Evolutionary conservation across 177 flowering plant species (phyloP).

Genomic region (Vitis hybrid): DNA sequence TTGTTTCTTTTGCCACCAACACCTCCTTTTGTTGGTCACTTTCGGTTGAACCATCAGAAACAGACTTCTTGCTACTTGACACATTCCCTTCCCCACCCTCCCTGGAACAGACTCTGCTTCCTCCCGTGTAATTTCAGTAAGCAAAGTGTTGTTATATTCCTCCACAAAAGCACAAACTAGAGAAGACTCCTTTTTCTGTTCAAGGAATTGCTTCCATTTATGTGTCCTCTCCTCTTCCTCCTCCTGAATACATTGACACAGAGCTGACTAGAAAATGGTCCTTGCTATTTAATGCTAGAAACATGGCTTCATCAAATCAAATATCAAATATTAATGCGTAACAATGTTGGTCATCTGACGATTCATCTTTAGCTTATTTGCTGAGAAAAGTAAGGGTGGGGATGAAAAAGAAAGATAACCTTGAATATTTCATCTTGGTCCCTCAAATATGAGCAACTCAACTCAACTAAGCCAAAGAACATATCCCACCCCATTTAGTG

Average conservation of each 20-base stretch:
- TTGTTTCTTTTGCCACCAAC: constrained; percentile 21
- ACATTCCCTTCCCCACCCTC: constrained; percentile 35
- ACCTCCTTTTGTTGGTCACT: constrained; percentile 17
- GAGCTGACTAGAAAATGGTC: too few relatives aligned
- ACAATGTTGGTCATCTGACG: too few relatives aligned
- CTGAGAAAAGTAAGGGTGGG: too few relatives aligned
- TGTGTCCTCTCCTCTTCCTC: constrained; percentile 86
- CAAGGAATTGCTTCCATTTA: constrained; percentile 75
- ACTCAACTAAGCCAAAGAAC: too few relatives aligned
- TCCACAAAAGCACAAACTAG: constrained; percentile 32
- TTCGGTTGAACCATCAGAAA: constrained; percentile 27
- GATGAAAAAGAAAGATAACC: too few relatives aligned
- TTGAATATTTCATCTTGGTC: too few relatives aligned
- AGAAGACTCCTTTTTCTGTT: constrained; percentile 48
- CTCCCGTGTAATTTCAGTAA: constrained; percentile 19
- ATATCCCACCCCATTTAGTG: neutral
- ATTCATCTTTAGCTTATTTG: too few relatives aligned
- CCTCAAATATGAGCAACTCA: too few relatives aligned
- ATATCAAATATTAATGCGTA: too few relatives aligned
- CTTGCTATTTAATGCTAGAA: too few relatives aligned
- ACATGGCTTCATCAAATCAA: too few relatives aligned
- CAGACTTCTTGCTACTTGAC: constrained; percentile 23
- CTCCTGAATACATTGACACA: constrained; percentile 35
- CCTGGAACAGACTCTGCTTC: constrained; percentile 16
- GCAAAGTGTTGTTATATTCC: constrained; percentile 19